Conservation (phyloP, 2,329 filamentous ascomycete species). For the Trichocomaceae sp. region DNA sequence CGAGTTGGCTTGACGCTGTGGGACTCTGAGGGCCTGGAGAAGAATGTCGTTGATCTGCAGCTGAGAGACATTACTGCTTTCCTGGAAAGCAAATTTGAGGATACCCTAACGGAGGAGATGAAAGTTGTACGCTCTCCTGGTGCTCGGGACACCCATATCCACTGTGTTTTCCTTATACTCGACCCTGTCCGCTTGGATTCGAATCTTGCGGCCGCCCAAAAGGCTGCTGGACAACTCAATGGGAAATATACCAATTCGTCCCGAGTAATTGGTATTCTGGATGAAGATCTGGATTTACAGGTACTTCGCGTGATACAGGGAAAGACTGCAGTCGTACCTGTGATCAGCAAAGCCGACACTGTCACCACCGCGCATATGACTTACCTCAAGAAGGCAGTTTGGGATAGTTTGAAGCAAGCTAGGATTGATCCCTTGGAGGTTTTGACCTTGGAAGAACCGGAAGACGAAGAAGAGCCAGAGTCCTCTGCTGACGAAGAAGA, state of each 20-base stretch:
- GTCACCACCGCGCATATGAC: slow-evolving; percentile 94
- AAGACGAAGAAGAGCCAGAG: slow-evolving; percentile 54
- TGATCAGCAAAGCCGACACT: slow-evolving; percentile 95
- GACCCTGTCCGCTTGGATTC: slow-evolving; percentile 80
- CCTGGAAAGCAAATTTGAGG: slow-evolving; percentile 96
- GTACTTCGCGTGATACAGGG: slow-evolving; percentile 80
- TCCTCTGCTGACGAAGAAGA: slow-evolving; percentile 38
- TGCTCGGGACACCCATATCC: slow-evolving; percentile 92
- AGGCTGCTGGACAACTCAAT: slow-evolving; percentile 48
- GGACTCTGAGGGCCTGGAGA: slow-evolving; percentile 94
- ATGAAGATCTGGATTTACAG: slow-evolving; percentile 85
- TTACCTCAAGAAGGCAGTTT: slow-evolving; percentile 83
- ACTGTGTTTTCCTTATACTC: slow-evolving; percentile 86
- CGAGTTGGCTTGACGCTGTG: slow-evolving; percentile 87
- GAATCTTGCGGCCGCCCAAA: slow-evolving; percentile 65
- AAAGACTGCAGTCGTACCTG: slow-evolving; percentile 90
- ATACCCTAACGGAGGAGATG: slow-evolving; percentile 95
- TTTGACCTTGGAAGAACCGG: slow-evolving; percentile 72
- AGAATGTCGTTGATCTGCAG: slow-evolving; percentile 90
- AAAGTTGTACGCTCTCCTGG: slow-evolving; percentile 92
- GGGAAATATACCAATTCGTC: slow-evolving; percentile 39
- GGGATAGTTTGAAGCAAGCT: slow-evolving; percentile 76
- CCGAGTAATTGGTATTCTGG: slow-evolving; percentile 59
- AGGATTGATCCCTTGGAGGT: slow-evolving; percentile 84
- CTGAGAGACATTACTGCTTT: slow-evolving; percentile 86